phyloP scores from a whole-genome alignment of 139 green algal species.

The Mesostigma viride region DNA sequence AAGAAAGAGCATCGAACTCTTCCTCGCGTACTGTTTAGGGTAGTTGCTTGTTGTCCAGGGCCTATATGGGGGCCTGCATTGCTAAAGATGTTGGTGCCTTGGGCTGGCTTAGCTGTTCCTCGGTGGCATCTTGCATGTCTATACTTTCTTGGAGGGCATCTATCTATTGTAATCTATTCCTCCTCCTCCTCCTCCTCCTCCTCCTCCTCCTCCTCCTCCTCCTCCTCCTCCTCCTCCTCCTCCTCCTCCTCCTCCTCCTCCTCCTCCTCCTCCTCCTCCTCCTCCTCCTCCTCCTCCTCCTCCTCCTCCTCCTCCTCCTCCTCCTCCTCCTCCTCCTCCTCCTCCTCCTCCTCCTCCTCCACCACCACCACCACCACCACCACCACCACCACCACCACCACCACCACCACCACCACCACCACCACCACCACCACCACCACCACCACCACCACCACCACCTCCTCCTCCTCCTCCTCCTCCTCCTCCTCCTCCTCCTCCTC shows the following conservation, averaged over 20 bases:
- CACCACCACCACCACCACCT: background rate
- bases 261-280: background rate
- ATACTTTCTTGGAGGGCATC: too few species aligned
- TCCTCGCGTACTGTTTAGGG: too few species aligned
- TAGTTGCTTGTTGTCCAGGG: too few species aligned
- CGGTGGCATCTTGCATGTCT: too few species aligned
- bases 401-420: too few species aligned
- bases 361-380: background rate
- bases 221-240: slow-evolving; percentile 9
- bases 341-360: background rate
- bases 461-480: background rate
- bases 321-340: background rate
- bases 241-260: background rate
- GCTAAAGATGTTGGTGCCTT: too few species aligned
- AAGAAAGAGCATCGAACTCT: too few species aligned
- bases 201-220: slow-evolving; percentile 13
- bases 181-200: too few species aligned
- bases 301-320: slow-evolving; percentile 2
- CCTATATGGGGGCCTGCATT: too few species aligned
- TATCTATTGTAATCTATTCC: background rate
- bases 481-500: background rate
- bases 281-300: background rate
- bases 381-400: too few species aligned
- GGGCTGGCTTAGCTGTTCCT: too few species aligned
- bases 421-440: background rate